Conservation (phyloP, 306 rosid species). For the Lablab purpureus region DNA sequence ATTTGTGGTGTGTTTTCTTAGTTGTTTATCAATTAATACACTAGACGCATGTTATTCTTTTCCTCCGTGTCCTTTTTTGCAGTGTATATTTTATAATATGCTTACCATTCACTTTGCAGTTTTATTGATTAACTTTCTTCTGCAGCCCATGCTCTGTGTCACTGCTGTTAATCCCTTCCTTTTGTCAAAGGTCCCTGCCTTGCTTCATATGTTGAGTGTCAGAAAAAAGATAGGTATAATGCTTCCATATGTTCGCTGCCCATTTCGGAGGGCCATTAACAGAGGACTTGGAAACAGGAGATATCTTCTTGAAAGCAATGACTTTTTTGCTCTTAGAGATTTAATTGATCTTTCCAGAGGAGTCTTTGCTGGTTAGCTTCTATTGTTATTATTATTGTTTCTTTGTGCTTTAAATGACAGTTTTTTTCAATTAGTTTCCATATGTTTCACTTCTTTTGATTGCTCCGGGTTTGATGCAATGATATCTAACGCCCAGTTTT, state of each 20-base stretch:
- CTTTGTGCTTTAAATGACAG: constrained; percentile 25
- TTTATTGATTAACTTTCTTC: constrained; percentile 47
- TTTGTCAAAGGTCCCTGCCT: constrained; percentile 91
- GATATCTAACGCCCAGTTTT: constrained; percentile 11
- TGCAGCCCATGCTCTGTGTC: constrained; percentile 99
- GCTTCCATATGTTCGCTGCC: constrained; percentile 89
- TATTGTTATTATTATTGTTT: constrained; percentile 28
- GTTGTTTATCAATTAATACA: constrained; percentile 4
- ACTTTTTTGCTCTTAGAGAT: constrained; percentile 95
- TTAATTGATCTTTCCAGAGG: constrained; percentile 98
- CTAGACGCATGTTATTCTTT: constrained; percentile 16
- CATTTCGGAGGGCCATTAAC: constrained; percentile 82
- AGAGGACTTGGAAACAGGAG: constrained; percentile 85
- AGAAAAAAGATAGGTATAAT: constrained; percentile 84
- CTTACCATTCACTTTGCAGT: constrained; percentile 5
- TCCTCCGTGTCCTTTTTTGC: constrained; percentile 4
- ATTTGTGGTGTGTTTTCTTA: constrained; percentile 20
- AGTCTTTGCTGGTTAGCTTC: constrained; percentile 88
- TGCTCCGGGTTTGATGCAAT: constrained; percentile 36
- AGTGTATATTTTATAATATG: constrained; percentile 26
- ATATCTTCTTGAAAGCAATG: constrained; percentile 93
- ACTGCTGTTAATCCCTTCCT: constrained; percentile 98
- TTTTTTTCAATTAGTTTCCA: constrained; percentile 24
- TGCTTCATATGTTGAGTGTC: constrained; percentile 81
- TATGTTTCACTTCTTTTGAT: neutral